phyloP scores from a whole-genome alignment of 805 yeast genomes.

The Candida golubevii region DNA sequence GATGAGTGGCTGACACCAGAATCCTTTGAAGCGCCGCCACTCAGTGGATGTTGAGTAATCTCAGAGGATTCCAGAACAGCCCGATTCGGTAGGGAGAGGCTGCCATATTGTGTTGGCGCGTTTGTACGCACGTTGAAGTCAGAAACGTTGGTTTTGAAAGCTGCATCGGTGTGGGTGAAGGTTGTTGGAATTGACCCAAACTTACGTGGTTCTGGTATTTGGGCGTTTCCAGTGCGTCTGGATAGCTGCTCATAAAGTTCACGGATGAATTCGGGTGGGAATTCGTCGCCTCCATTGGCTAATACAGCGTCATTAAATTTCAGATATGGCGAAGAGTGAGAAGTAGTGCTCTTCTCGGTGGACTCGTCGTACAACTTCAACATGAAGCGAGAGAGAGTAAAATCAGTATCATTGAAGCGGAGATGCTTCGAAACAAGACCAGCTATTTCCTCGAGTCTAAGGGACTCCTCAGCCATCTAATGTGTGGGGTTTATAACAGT shows the following conservation, averaged over 20 bases:
- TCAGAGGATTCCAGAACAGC: neutral
- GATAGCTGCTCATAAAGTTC: slow-evolving; percentile 17
- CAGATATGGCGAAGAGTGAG: slow-evolving; percentile 5
- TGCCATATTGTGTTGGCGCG: neutral
- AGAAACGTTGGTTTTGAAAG: neutral
- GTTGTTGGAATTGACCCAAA: neutral
- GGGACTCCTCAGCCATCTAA: slow-evolving; percentile 2
- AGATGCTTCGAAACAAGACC: slow-evolving; percentile 11
- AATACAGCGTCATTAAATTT: slow-evolving; percentile 17
- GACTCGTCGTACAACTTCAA: slow-evolving; percentile 22
- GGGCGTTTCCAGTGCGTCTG: neutral
- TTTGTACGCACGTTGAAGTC: neutral
- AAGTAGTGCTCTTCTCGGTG: slow-evolving; percentile 4
- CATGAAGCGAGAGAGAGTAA: slow-evolving; percentile 27
- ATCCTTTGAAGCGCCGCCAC: neutral
- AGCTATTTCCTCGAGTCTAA: neutral
- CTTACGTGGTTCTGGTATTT: neutral
- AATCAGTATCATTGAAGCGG: slow-evolving; percentile 15
- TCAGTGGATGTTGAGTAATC: too few species aligned
- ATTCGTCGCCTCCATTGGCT: slow-evolving; percentile 40
- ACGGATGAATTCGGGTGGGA: slow-evolving; percentile 29
- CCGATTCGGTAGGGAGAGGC: slow-evolving; percentile 1
- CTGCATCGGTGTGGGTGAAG: neutral
- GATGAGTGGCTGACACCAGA: neutral
- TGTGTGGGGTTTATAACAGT: too few species aligned